Base-by-base conservation (phyloP, 345 rosid species). In the Ceriops tagal region DNA sequence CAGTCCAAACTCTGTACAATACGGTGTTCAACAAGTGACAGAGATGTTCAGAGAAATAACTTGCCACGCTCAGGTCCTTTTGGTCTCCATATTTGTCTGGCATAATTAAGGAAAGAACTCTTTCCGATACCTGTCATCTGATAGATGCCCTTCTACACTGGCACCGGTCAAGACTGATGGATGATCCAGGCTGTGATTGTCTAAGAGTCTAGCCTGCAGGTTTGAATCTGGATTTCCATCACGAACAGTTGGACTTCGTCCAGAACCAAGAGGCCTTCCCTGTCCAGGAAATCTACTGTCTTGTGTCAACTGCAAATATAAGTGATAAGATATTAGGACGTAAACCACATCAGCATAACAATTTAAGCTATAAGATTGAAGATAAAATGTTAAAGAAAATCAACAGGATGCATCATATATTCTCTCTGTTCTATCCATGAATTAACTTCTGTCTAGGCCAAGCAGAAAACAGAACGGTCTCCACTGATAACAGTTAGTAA, bases 221-320 rank as follows among this genome's bases (percentile, higher is more conserved):
- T 78, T 91, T 73, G 88, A 81, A 76, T 91, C 90, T 71, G 91
- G 68, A 74, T 82, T 82, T 58, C 71, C 82, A 67, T 83, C 64
- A 67, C 76, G 70, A 67, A 69, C 71, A 5, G 73, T 79, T 75
- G 75, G 85, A 78, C 67, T 75, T 80, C 73, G 85, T 31, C 63
- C 62, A 21, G 90, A 69, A 77, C 74, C 83, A 67, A 95, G 90
- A 55, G 90, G 75, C 77, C 97, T 88, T 63, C 88, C 97, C 68
- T 79, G 79, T 57, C 99, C 97, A 24, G 96, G 96, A 79, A 92
- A 95, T 75, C 96, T 82, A 61, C 69, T 76, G 62, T 88, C 96
- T 80, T 86, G 82, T 11, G 83, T 69, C 63, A 95, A 71, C 93
- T 93, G 85, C 75, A 71, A 13, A 58, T 58, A 27, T 61, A 30